Evolutionary conservation across 2,329 filamentous ascomycete genomes (phyloP).

Genomic region (Aspergillus amoenus): DNA sequence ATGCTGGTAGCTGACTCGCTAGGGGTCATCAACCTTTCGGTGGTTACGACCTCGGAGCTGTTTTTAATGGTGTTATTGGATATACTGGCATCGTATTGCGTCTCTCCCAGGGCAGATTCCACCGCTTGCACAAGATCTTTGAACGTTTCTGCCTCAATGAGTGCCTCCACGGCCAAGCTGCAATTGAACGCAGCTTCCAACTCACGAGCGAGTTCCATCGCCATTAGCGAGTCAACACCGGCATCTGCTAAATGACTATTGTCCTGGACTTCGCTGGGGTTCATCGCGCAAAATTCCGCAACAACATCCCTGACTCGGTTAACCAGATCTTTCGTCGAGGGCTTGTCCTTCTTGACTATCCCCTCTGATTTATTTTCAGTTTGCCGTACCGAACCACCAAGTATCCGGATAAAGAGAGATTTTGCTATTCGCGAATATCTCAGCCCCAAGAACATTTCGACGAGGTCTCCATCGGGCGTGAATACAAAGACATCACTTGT

Average conservation of each 20-base stretch:
- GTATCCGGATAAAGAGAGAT: constrained; percentile 15
- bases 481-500: constrained; percentile 37
- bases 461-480: constrained; percentile 24
- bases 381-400: constrained; percentile 1
- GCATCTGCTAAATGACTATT: constrained; percentile 25
- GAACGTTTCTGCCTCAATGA: constrained; percentile 33
- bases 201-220: constrained; percentile 49
- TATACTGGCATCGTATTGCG: not conserved
- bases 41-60: not conserved
- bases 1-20: constrained; percentile 10
- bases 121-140: constrained; percentile 29
- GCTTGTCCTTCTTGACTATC: not conserved
- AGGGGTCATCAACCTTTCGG: not conserved
- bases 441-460: constrained; percentile 34
- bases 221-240: constrained; percentile 53
- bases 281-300: constrained; percentile 18
- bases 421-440: constrained; percentile 27
- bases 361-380: not conserved
- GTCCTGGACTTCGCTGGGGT: constrained; percentile 12
- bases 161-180: constrained; percentile 25
- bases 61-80: not conserved
- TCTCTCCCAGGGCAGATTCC: constrained; percentile 4
- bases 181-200: constrained; percentile 41
- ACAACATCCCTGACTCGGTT: constrained; percentile 15
- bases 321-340: not conserved